Conservation (phyloP, 2,329 filamentous ascomycete genomes). For the Chaetomiaceae sp. region DNA sequence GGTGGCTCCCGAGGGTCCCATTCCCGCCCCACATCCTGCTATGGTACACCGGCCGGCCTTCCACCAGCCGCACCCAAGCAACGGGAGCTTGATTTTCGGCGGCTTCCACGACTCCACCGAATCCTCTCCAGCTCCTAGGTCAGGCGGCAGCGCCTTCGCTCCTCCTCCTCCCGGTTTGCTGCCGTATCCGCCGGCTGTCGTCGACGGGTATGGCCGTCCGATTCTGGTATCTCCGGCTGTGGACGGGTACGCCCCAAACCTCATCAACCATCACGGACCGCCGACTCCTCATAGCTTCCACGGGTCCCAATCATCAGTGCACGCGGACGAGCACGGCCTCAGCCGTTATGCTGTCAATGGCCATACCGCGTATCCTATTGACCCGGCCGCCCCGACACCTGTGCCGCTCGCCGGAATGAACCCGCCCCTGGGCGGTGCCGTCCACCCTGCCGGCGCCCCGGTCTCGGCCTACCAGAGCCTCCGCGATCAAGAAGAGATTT, state of each 20-base stretch:
- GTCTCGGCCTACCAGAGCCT: constrained; percentile 6
- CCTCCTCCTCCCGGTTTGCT: constrained; percentile 43
- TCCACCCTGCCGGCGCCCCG: constrained; percentile 2
- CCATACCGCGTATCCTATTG: constrained; percentile 13
- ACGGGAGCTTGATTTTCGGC: constrained; percentile 52
- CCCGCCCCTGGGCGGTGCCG: constrained; percentile 9
- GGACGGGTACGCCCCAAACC: constrained; percentile 29
- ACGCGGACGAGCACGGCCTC: constrained; percentile 34
- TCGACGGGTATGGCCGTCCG: too few relatives aligned
- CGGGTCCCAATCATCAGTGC: constrained; percentile 52
- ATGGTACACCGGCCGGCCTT: constrained; percentile 32
- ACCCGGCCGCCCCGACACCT: constrained; percentile 4
- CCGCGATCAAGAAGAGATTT: constrained; percentile 16
- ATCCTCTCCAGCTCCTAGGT: constrained; percentile 50
- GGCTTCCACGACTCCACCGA: constrained; percentile 49
- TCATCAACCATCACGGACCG: constrained; percentile 41
- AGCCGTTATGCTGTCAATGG: constrained; percentile 30
- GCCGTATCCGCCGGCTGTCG: constrained; percentile 19
- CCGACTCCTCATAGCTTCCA: constrained; percentile 57
- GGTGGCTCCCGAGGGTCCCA: constrained; percentile 8
- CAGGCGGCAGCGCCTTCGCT: constrained; percentile 37
- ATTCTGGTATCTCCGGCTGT: too few relatives aligned
- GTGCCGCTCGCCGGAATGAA: constrained; percentile 10
- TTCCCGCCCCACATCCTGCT: constrained; percentile 15
- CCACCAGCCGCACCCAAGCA: constrained; percentile 49